Evolutionary conservation across 2,329 filamentous ascomycete genomes (phyloP), one percentile per base, ranked within the genome.

Genomic region (Ceratocystis lukuohia): DNA sequence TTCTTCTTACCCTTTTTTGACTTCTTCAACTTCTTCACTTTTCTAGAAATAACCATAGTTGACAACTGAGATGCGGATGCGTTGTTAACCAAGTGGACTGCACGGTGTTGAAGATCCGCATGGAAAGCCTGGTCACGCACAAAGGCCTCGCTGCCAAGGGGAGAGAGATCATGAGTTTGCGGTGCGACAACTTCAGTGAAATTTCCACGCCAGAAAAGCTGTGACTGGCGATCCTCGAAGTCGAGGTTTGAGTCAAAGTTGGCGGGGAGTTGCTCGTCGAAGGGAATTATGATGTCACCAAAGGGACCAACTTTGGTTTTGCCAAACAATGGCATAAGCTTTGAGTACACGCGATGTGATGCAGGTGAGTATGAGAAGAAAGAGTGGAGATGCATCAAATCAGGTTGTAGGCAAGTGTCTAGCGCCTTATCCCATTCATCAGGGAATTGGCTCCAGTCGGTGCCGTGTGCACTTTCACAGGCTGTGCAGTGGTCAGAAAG

Each of bases 401-500:
- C 90, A 0, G 90, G 87, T 71, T 94, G 89, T 68, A 88, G 82
- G 72, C 90, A 95, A 33, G 87, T 80, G 61, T 89, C 82, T 5
- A 85, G 80, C 4, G 87, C 83, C 7, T 80, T 73, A 0, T 80
- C 78, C 85, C 88, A 92, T 70, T 88, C 80, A 3, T 79, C 77
- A 5, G 91, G 76, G 71, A 89, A 88, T 25, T 85, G 84, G 1
- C 83, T 85, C 20, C 83, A 59, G 7, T 65, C 33, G 76, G 0
- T 88, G 88, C 71, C 92, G 57, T 48, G 45, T 17, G 88, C 0
- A 5, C 44, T 10, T 62, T 63, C 63, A 53, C 66, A 68, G 6
- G 63, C n/a, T 7, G 28, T 17, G 20, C 66, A 68, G 30, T 68
- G 66, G 7, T 65, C 48, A 1, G 66, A 53, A 20, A 66, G 57